A percentile compares a stretch with the other conserved stretches of the same genome.
Conservation (phyloP, 1,139 yeast species). For the Pichia sp. region DNA sequence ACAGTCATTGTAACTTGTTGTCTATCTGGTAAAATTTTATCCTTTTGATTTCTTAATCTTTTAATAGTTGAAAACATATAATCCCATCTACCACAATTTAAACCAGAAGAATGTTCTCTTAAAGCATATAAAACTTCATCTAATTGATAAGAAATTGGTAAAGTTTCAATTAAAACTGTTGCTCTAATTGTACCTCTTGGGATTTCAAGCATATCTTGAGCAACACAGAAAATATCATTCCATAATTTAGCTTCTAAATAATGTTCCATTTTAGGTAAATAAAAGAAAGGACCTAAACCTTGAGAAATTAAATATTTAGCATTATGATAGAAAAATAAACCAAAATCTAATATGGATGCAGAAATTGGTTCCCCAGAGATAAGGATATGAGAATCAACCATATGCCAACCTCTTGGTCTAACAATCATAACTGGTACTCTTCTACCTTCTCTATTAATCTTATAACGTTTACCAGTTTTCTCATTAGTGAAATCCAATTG, state of each 20-base stretch:
- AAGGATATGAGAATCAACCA: slow-evolving; percentile 62
- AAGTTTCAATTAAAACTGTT: slow-evolving; percentile 62
- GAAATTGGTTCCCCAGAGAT: slow-evolving; percentile 72
- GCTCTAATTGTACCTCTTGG: slow-evolving; percentile 69
- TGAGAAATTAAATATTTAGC: slow-evolving; percentile 49
- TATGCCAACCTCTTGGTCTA: slow-evolving; percentile 86
- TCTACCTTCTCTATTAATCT: slow-evolving; percentile 41
- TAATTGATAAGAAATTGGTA: slow-evolving; percentile 69
- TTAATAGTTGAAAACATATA: slow-evolving; percentile 65
- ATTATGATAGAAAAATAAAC: slow-evolving; percentile 65
- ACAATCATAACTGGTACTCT: slow-evolving; percentile 67
- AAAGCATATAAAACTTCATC: slow-evolving; percentile 64
- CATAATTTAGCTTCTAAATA: slow-evolving; percentile 69
- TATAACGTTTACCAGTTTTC: slow-evolving; percentile 39
- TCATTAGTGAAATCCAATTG: slow-evolving; percentile 44
- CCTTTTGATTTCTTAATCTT: slow-evolving; percentile 52
- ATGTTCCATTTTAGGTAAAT: slow-evolving; percentile 75
- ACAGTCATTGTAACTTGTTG: slow-evolving; percentile 71
- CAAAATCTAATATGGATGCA: slow-evolving; percentile 74
- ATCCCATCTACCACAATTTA: slow-evolving; percentile 76
- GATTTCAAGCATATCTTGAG: slow-evolving; percentile 59
- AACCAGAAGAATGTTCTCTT: slow-evolving; percentile 60
- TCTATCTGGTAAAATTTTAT: slow-evolving; percentile 61
- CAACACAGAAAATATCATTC: slow-evolving; percentile 65
- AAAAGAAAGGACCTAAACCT: slow-evolving; percentile 71